Evolutionary conservation across 2,329 filamentous ascomycete genomes (phyloP), one percentile per base, ranked within the genome.

Genomic region (Setomelanomma holmii): DNA sequence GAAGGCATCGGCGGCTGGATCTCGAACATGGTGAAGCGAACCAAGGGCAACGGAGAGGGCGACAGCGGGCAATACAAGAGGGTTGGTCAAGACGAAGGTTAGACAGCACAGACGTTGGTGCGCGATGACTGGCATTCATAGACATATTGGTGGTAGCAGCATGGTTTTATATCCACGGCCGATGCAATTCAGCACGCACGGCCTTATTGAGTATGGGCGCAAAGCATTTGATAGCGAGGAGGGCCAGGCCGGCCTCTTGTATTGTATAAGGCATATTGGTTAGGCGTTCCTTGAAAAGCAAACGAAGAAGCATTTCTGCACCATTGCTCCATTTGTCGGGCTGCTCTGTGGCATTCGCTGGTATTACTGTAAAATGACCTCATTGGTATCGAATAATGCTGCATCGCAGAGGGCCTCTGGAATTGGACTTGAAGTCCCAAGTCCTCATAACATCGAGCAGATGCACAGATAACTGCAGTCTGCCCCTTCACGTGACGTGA

Each of bases 1-100:
- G 84, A 88, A 63, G 86, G 87, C 4, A 76, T 89, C 47, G 85
- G 86, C 14, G 86, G 86, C 12, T 90, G 88, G 87, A 89, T 90
- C 61, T 85, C 82, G 39, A 84, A 84, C 36, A 84, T 90, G 75
- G 84, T 89, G 34, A 83, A 80, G 63, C 79, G 82, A 52, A 78
- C 68, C 57, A 83, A 77, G 71, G 76, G 77, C 21, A 77, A 78
- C 33, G 74, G 72, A 16, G 76, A 77, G 49, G 76, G 75, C 19
- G 72, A 75, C 40, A 71, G 71, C 58, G 79, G 77, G 30, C 76
- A 75, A 60, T 82, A 82, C 61, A 78, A 75, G 63, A 64, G 73
- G 16, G 69, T 82, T 17, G 78, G 74, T 14, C 79, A 81, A 56
- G 75, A 79, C 36, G 64, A 71, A 30, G 60, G 66, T 33, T 67